phyloP scores from a whole-genome alignment of 148 eudicot genomes.

The Simmondsia chinensis region DNA sequence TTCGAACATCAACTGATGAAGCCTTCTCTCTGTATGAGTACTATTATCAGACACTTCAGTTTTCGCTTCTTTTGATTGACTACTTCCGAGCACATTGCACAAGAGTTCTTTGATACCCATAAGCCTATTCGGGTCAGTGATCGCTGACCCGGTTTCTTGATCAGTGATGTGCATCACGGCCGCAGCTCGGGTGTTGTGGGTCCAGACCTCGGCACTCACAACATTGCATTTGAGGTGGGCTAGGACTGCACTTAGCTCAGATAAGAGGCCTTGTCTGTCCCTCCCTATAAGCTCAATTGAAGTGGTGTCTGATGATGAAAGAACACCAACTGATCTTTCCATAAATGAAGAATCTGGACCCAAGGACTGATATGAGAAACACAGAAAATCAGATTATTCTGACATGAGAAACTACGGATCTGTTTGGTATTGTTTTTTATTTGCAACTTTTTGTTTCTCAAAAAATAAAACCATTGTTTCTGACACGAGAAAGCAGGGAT shows the following conservation, averaged over 20 bases:
- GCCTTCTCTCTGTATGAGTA: slow-evolving; percentile 77
- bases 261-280: slow-evolving; percentile 82
- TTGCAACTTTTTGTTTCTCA: too few species aligned
- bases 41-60: slow-evolving; percentile 54
- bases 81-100: slow-evolving; percentile 74
- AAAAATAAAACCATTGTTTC: too few species aligned
- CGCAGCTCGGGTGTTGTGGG: slow-evolving; percentile 91
- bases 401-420: neutral
- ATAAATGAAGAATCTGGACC: slow-evolving; percentile 72
- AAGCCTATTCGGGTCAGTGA: slow-evolving; percentile 52
- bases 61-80: slow-evolving; percentile 56
- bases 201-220: slow-evolving; percentile 90
- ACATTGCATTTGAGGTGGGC: slow-evolving; percentile 78
- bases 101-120: slow-evolving; percentile 46
- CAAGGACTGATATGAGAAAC: slow-evolving; percentile 42
- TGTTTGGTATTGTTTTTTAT: too few species aligned
- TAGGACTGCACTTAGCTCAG: slow-evolving; percentile 83
- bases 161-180: slow-evolving; percentile 84
- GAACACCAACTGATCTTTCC: slow-evolving; percentile 67
- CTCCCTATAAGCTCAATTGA: slow-evolving; percentile 70
- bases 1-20: slow-evolving; percentile 87
- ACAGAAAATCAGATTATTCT: slow-evolving; percentile 6
- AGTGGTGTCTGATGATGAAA: slow-evolving; percentile 45
- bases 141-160: slow-evolving; percentile 46
- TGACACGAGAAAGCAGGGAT: too few species aligned